A percentile compares a stretch with the other conserved stretches of the same genome.
These are phyloP conservation scores for Chalciporus chontae DNA, from an alignment of 768 basidiomycete species.

Conservation along the genomic window DNA sequence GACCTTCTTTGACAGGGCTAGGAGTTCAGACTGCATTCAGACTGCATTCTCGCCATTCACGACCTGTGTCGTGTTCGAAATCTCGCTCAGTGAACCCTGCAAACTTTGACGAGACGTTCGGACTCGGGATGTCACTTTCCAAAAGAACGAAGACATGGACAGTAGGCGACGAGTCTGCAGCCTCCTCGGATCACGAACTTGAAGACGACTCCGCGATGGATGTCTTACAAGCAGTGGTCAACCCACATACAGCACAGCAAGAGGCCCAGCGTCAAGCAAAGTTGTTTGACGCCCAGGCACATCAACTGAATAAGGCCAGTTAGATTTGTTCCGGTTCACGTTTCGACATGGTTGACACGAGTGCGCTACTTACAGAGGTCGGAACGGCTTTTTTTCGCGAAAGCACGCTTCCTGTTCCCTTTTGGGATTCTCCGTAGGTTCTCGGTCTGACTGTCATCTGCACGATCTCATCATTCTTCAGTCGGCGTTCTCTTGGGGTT, in stretches of 20 bases:
- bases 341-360: background rate
- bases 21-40: no score
- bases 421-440: constrained; percentile 61
- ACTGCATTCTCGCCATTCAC: background rate
- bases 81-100: no score
- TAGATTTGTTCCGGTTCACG: background rate
- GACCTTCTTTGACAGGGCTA: no score
- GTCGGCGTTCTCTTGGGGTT: constrained; percentile 67
- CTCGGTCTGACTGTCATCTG: background rate
- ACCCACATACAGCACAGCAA: constrained; percentile 13
- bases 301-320: constrained; percentile 23
- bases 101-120: background rate
- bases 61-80: background rate
- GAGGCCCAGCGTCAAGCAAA: constrained; percentile 24
- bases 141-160: constrained; percentile 33
- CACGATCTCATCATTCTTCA: constrained; percentile 24
- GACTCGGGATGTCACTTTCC: constrained; percentile 32
- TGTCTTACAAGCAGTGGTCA: background rate
- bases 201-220: constrained; percentile 3
- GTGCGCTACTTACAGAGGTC: constrained; percentile 9
- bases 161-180: constrained; percentile 8
- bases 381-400: constrained; percentile 19
- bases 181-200: constrained; percentile 13
- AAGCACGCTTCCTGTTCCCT: constrained; percentile 61
- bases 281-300: constrained; percentile 23